Percentiles rank a stretch among this genome's conserved stretches.
Evolutionary conservation across 208 protist genomes (phyloP).

Genomic region (Borovskyia barvae): DNA sequence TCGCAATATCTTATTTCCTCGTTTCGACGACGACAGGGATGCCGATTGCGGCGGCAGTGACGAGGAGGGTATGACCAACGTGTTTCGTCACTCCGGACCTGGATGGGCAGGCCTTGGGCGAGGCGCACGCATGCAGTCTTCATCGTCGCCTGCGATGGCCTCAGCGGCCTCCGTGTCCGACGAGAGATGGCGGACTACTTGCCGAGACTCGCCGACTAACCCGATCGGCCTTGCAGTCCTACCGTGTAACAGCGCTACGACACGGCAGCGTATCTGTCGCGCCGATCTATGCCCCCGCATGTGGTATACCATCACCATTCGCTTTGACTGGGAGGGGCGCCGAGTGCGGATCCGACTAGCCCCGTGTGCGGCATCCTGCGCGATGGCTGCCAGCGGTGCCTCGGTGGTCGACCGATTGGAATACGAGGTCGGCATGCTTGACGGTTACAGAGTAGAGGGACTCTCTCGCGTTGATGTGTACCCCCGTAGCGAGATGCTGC

Average conservation of each 20-base stretch:
- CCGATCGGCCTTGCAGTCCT: too few species aligned
- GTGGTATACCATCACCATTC: slow-evolving; percentile 13
- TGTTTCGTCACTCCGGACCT: too few species aligned
- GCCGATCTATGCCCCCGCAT: background rate
- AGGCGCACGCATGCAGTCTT: too few species aligned
- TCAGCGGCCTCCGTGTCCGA: too few species aligned
- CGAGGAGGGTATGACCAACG: too few species aligned
- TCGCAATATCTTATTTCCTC: slow-evolving; percentile 19
- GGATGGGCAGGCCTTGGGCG: too few species aligned
- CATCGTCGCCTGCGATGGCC: too few species aligned
- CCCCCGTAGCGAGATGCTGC: slow-evolving; percentile 29
- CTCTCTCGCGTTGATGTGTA: slow-evolving; percentile 34
- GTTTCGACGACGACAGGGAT: slow-evolving; percentile 8
- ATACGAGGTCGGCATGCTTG: slow-evolving; percentile 16
- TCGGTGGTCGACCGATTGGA: background rate
- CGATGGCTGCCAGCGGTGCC: background rate
- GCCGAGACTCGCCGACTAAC: too few species aligned
- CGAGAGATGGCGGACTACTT: too few species aligned
- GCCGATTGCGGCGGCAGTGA: background rate
- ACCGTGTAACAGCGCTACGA: too few species aligned
- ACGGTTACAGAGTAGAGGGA: slow-evolving; percentile 16
- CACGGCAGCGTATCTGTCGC: background rate
- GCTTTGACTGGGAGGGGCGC: slow-evolving; percentile 4
- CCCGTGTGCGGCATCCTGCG: background rate
- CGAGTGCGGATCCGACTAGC: slow-evolving; percentile 20